These are phyloP conservation scores for Dalbergia cultrata DNA, from an alignment of 306 rosid genomes.

Conservation along the genomic window DNA sequence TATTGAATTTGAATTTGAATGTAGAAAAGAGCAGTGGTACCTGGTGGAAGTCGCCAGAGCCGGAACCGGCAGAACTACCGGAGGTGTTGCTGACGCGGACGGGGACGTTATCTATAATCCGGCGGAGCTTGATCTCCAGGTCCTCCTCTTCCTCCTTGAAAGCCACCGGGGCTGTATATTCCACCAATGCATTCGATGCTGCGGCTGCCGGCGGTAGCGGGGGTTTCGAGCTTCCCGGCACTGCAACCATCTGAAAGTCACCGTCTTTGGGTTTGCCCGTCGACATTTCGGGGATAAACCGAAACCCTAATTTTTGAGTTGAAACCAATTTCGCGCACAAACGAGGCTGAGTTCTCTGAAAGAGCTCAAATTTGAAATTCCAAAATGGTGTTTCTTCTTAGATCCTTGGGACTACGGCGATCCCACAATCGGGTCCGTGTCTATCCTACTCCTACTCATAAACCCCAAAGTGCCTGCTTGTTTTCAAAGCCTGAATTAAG, in stretches of 20 bases:
- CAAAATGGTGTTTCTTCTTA: neutral
- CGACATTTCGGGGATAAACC: slow-evolving; percentile 56
- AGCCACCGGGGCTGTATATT: slow-evolving; percentile 65
- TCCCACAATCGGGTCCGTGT: neutral
- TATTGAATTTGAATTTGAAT: neutral
- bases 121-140: slow-evolving; percentile 90
- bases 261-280: slow-evolving; percentile 64
- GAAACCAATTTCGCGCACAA: neutral
- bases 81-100: slow-evolving; percentile 97
- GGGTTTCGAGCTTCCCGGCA: slow-evolving; percentile 59
- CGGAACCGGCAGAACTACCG: slow-evolving; percentile 96
- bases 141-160: slow-evolving; percentile 93
- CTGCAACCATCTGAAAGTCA: slow-evolving; percentile 66
- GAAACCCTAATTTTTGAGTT: slow-evolving; percentile 57
- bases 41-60: slow-evolving; percentile 98
- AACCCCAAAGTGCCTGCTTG: neutral
- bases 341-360: neutral
- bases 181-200: slow-evolving; percentile 77
- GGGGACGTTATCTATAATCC: slow-evolving; percentile 90
- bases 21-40: slow-evolving; percentile 47
- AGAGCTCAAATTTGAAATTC: neutral
- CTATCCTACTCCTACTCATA: neutral
- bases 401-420: neutral
- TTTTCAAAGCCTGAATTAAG: too few species aligned
- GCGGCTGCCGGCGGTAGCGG: slow-evolving; percentile 55